Base-by-base conservation (phyloP, 2,329 filamentous ascomycete species). In the Zopfia rhizophila region DNA sequence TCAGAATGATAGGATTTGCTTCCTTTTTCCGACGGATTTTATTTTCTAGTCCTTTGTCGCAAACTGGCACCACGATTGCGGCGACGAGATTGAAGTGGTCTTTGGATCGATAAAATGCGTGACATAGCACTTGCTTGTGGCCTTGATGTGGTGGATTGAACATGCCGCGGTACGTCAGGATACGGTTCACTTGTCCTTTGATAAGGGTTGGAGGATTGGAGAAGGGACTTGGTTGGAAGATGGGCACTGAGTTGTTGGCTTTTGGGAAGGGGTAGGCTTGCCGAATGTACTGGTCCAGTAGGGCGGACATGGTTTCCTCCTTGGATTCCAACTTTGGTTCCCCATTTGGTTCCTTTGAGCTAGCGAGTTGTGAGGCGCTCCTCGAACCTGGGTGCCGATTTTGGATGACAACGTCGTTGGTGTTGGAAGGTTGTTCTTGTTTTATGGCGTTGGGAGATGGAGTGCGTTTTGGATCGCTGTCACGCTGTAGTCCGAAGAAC, bases 111-210 rank as follows among this genome's bases (percentile, higher is more conserved):
- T 36, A 36, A 18, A 43, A 43, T 16, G 19, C 31, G 22, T 43
- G 39, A 17, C 39, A 35, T n/a, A n/a, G n/a, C n/a, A 31, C 17
- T 5, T 35, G 22, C 23, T 36, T 36, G 39, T 43, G 39, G 8
- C 31, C 39, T 14, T 28, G 29, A 18, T 43, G 39, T 13, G 39
- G 39, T 7, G 39, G 39, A 17, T 36, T 43, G 39, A 36, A 43
- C 16, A 11, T 36, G 10, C 39, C 39, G 10, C 31, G 39, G 17
- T 36, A 43, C 6, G 10, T 4, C 7, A 43, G 5, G 21, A 36
- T 21, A 5, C 39, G 8, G 14, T 35, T 25, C 6, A 33, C 16
- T 32, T 16, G 5, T 5, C 28, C 38, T 17, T n/a, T 7, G 10
- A 32, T 6, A 4, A 42, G 22, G 17, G 27, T 42, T 5, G 27